phyloP scores from a whole-genome alignment of 208 protist genomes.

The Spongospora subterranea region DNA sequence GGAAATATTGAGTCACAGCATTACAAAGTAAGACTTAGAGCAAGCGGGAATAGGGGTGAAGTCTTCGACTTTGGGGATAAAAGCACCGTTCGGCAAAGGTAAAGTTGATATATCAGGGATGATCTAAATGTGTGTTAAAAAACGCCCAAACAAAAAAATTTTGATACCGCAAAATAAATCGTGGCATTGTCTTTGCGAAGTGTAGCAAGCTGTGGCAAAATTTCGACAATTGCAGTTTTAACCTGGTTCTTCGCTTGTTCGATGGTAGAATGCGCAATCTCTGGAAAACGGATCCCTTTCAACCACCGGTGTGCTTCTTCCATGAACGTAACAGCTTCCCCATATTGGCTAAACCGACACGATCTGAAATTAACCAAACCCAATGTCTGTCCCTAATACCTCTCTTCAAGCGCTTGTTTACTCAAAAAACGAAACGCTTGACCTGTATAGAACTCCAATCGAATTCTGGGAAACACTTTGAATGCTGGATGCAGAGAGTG shows the following conservation, averaged over 20 bases:
- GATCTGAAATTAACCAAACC: not conserved
- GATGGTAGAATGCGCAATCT: not conserved
- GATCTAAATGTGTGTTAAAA: constrained; percentile 13
- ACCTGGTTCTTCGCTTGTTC: not conserved
- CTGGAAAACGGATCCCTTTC: constrained; percentile 31
- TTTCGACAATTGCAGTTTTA: not conserved
- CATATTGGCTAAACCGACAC: not conserved
- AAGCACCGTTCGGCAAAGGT: not conserved
- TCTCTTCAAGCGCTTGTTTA: not conserved
- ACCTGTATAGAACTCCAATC: not conserved
- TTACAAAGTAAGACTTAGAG: constrained; percentile 52
- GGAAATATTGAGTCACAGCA: no score
- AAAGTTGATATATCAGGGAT: not conserved
- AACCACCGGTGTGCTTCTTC: not conserved
- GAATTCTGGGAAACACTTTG: constrained; percentile 23
- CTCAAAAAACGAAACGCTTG: not conserved
- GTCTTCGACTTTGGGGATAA: constrained; percentile 14
- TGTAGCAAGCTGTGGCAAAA: not conserved
- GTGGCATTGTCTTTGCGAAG: constrained; percentile 34
- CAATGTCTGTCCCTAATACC: not conserved
- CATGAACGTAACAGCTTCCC: constrained; percentile 11
- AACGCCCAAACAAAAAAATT: not conserved
- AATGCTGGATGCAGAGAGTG: not conserved
- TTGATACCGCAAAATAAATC: constrained; percentile 37
- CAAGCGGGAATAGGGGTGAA: not conserved